Evolutionary conservation across 2,329 filamentous ascomycete genomes (phyloP), one percentile per base, ranked within the genome.

Genomic region (Hypoxylon sp.): DNA sequence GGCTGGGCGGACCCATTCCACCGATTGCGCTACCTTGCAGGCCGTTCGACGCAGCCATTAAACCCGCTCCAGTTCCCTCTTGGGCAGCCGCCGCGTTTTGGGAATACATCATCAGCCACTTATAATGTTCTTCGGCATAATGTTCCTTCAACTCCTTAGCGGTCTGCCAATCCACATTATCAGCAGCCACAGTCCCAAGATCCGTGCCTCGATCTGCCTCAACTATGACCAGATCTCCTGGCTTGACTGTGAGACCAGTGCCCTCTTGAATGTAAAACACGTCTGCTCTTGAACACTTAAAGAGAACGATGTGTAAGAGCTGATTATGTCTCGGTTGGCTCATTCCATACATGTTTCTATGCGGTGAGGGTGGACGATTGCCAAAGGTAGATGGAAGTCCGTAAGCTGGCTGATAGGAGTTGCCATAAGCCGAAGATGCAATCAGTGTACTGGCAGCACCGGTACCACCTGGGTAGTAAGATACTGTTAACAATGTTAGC

Each of bases 31-130:
- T 92, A 61, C 88, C 89, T 69, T 90, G 88, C 66, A 90, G 82
- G 50, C 88, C 86, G 73, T 87, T 89, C 13, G 90, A 83, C 13
- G 88, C 86, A 8, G 90, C 86, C 80, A 91, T 86, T 57, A 90
- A 83, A 29, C 91, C 89, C 56, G 87, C 86, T 10, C 75, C 75
- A 6, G 86, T 82, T 24, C 88, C 86, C 68, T 91, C 89, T 62
- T 89, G 85, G 21, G 85, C 86, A 21, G 85, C 87, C 37, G 87
- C 87, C 6, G 88, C 93, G 77, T 89, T 92, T 78, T 94, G 91
- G 1, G 94, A 97, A 80, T 98, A 99, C 92, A 98, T 96, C 92
- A 98, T 97, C 58, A 99, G 86, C 93, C 95, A 98, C 76, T 94
- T 94, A 82, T 97, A 98, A 79, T 99, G 96, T 78, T 98, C 94